Base-by-base conservation (phyloP, 441 rosid genomes). In the Metrosideros polymorpha region DNA sequence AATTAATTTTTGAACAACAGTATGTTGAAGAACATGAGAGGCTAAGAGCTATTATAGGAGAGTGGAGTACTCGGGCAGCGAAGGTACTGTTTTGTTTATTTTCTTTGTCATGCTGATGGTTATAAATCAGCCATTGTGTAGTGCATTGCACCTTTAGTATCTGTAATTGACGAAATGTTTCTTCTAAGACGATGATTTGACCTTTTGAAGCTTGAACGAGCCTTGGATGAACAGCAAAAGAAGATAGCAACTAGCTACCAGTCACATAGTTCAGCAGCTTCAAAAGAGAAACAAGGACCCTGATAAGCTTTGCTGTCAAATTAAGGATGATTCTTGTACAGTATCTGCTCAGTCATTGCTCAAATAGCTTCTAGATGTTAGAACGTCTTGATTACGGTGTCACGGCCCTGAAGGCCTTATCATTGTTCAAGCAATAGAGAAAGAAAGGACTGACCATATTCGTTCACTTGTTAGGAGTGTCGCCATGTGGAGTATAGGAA, bases 1-100 rank as follows among this genome's bases (percentile, higher is more conserved):
- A 61, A 76, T 51, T 17, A n/a, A 39, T 55, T 77, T 29, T 86
- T 52, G 82, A 53, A 49, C 83, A 85, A 86, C 93, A 96, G 99
- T 96, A 94, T 71, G 96, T 94, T n/a, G 96, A 95, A 88, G 99
- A 97, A 90, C 95, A 96, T 61, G 99, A 96, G 90, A 94, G 99
- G 89, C 93, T 97, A 43, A 92, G 99, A 92, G 98, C 98, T 84
- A 95, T 96, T 53, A 92, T 96, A 75, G 96, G 97, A 87, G 99
- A 97, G 90, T 97, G 99, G 99, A 97, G 99, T 85, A 88, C 95
- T 83, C 92, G 97, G 47, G 98, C 99, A 54, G 99, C 99, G 15
- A 97, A 96, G 98, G 99, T 97, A 94, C 86, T 42, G 1, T 29
- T 76, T 14, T 75, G 45, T 43, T 82, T 52, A 61, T 85, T 0